phyloP scores from a whole-genome alignment of 164 flowering plant genomes.

The Stephania cephalantha region DNA sequence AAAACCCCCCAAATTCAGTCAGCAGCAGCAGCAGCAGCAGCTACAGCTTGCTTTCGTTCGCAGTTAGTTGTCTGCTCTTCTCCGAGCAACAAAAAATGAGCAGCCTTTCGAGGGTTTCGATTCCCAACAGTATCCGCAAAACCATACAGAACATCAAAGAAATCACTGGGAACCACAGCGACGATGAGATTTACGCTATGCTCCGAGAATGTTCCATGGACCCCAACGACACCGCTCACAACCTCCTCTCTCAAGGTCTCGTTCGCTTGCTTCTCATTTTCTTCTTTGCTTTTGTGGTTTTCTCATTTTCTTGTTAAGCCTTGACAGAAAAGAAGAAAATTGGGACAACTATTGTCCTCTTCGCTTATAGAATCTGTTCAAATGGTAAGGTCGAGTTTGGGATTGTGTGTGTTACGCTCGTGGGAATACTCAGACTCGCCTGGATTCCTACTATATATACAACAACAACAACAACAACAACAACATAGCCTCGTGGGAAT shows the following conservation, averaged over 20 bases:
- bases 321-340: no score
- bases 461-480: no score
- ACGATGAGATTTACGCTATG: constrained; percentile 87
- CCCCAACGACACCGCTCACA: constrained; percentile 83
- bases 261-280: background rate
- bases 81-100: constrained; percentile 35
- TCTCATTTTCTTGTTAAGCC: background rate
- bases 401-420: no score
- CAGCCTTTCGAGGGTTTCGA: constrained; percentile 55
- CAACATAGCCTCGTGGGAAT: no score
- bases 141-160: constrained; percentile 75
- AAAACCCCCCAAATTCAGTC: no score
- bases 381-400: no score
- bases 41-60: no score
- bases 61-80: background rate
- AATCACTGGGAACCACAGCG: constrained; percentile 64
- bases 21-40: background rate
- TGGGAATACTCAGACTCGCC: no score
- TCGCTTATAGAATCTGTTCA: no score
- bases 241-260: constrained; percentile 65
- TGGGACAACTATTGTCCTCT: no score
- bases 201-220: constrained; percentile 84
- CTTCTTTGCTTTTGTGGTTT: background rate
- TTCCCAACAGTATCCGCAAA: constrained; percentile 46
- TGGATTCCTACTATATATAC: no score